These are phyloP conservation scores for Fusarium sambucinum DNA, from an alignment of 2,329 filamentous ascomycete species.

Conservation along the genomic window DNA sequence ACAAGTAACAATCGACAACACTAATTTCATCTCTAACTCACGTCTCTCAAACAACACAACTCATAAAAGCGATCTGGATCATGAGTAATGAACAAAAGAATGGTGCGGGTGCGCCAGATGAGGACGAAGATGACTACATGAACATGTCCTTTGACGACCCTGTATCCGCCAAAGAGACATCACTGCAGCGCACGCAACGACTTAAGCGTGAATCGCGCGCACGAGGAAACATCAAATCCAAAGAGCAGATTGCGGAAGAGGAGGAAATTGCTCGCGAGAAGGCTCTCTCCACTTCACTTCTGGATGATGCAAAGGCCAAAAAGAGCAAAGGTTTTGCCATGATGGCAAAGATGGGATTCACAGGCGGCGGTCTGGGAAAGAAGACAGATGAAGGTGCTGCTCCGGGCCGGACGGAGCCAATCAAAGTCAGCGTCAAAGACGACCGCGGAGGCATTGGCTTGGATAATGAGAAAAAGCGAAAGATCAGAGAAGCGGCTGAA, in stretches of 20 bases:
- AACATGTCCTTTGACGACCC: slow-evolving; percentile 87
- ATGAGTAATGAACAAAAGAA: slow-evolving; percentile 31
- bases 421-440: slow-evolving; percentile 81
- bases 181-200: slow-evolving; percentile 65
- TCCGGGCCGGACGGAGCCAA: slow-evolving; percentile 70
- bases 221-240: slow-evolving; percentile 78
- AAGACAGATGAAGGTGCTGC: slow-evolving; percentile 61
- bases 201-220: slow-evolving; percentile 74
- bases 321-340: slow-evolving; percentile 91
- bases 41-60: not conserved
- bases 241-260: slow-evolving; percentile 82
- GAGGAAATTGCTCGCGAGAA: slow-evolving; percentile 79
- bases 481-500: slow-evolving; percentile 72
- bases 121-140: slow-evolving; percentile 96
- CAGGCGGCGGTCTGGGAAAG: slow-evolving; percentile 78
- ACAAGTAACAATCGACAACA: not conserved
- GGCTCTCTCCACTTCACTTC: slow-evolving; percentile 79
- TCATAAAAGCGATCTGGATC: not conserved
- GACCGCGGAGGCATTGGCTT: slow-evolving; percentile 86
- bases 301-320: slow-evolving; percentile 67
- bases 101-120: slow-evolving; percentile 53
- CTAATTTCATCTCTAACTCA: not conserved
- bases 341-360: slow-evolving; percentile 97
- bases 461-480: slow-evolving; percentile 85
- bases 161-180: slow-evolving; percentile 65